Base-by-base conservation (phyloP, 148 eudicot species). In the Suaeda aralocaspica region DNA sequence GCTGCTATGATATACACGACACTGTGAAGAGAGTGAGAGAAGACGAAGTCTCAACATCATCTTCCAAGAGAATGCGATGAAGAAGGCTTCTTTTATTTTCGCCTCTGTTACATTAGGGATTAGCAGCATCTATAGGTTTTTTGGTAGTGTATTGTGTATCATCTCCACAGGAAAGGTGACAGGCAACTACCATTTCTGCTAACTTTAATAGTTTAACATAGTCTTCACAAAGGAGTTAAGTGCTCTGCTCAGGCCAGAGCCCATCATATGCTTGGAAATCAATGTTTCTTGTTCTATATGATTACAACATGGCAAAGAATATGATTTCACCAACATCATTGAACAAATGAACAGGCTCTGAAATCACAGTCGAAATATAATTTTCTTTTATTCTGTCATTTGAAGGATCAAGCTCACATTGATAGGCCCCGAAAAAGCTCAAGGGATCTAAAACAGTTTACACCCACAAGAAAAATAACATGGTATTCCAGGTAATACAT, bases 61-160 rank as follows among this genome's bases (percentile, higher is more conserved):
- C 80, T 69, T 59, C 68, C 58, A 85, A 88, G 70, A 83, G 71
- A 76, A 53, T 72, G 21, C 80, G 84, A 72, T 87, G 49, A 79
- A 46, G 3, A 9, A 34, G 21, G 1, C 24, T 46, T 58, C 14
- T 29, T 55, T 25, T 19, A 15, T 15, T 46, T 10, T 46, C 16
- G 50, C 16, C 16, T 46, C 16, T 16, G 3, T 5, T 13, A 13
- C 16, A 19, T 46, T 13, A 46, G 5, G 13, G 13, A 14, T 0
- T 0, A 15, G 3, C 1, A 46, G 50, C 5, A 46, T 46, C 18
- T 46, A 19, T 0, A 46, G 0, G 13, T 46, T 46, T 15, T 10
- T 45, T 12, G 50, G 4, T 11, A 13, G 1, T 19, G 16, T 46
- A 46, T 9, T 9, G 50, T 46, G 13, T 46, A 46, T 15, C 50